Evolutionary conservation across 2,329 filamentous ascomycete species (phyloP).

Genomic region (Penicillium sp.): DNA sequence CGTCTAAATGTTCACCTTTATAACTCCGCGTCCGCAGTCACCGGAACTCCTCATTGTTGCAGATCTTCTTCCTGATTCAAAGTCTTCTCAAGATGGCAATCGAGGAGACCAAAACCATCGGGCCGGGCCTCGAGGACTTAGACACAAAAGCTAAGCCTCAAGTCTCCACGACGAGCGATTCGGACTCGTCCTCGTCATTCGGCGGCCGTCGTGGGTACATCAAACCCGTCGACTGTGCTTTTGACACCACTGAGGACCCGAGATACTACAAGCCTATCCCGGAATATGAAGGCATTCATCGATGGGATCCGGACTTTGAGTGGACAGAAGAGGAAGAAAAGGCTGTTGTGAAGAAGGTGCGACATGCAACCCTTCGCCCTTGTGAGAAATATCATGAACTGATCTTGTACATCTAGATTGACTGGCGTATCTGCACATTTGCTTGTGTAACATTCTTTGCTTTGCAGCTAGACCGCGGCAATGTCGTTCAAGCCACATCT

Average conservation of each 20-base stretch:
- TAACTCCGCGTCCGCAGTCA: conserved; percentile 5
- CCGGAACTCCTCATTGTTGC: neutral
- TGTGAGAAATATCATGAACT: neutral
- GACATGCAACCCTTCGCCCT: neutral
- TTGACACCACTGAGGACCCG: conserved; percentile 39
- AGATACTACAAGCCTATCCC: conserved; percentile 43
- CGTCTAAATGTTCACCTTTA: conserved; percentile 12
- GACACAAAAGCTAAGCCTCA: conserved; percentile 12
- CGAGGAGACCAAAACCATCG: conserved; percentile 17
- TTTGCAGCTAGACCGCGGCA: conserved; percentile 65
- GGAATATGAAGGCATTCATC: conserved; percentile 51
- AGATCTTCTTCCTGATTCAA: neutral
- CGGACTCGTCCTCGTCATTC: conserved; percentile 19
- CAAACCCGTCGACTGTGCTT: conserved; percentile 30
- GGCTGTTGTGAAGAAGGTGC: conserved; percentile 41
- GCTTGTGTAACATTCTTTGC: conserved; percentile 64
- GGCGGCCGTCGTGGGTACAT: conserved; percentile 12
- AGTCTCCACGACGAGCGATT: conserved; percentile 13
- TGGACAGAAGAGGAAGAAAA: conserved; percentile 50
- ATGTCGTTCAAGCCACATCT: conserved; percentile 62
- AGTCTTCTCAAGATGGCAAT: conserved; percentile 18
- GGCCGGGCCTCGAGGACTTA: neutral
- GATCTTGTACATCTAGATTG: conserved; percentile 36
- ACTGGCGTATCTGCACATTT: conserved; percentile 46
- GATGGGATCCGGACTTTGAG: conserved; percentile 51